Conservation (phyloP, 441 rosid genomes). For the Arabidopsis hybrid region DNA sequence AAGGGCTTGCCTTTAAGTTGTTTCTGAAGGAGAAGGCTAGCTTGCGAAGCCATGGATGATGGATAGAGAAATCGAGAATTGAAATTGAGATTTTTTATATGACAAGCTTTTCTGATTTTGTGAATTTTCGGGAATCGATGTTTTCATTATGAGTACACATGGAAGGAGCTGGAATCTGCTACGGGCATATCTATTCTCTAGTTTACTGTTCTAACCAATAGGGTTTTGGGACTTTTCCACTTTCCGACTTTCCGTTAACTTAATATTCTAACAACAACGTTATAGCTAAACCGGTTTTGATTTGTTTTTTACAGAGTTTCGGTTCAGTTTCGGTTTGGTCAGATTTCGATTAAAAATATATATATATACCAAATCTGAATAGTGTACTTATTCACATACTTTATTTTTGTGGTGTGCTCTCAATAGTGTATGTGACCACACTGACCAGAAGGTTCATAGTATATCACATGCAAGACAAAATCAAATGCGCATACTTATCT, state of each 20-base stretch:
- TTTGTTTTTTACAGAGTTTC: neutral
- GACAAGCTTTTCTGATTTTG: neutral
- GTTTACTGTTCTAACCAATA: neutral
- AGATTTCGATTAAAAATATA: too few species aligned
- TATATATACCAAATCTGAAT: too few species aligned
- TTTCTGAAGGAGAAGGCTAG: conserved; percentile 61
- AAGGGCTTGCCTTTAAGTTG: conserved; percentile 56
- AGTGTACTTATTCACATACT: too few species aligned
- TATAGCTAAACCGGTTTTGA: conserved; percentile 3
- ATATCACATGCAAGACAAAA: neutral
- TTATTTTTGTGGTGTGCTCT: too few species aligned
- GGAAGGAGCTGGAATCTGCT: conserved; percentile 10
- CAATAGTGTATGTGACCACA: neutral
- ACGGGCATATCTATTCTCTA: neutral
- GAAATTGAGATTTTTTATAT: conserved; percentile 7
- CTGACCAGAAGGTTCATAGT: neutral
- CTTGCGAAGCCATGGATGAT: conserved; percentile 57
- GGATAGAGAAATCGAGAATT: neutral
- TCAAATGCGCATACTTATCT: neutral
- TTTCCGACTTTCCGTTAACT: neutral
- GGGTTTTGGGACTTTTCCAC: neutral
- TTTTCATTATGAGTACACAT: neutral
- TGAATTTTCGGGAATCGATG: neutral
- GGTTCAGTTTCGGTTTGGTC: neutral
- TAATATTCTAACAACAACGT: neutral